Evolutionary conservation across 2,329 filamentous ascomycete genomes (phyloP).

Genomic region (Penicillium sp.): DNA sequence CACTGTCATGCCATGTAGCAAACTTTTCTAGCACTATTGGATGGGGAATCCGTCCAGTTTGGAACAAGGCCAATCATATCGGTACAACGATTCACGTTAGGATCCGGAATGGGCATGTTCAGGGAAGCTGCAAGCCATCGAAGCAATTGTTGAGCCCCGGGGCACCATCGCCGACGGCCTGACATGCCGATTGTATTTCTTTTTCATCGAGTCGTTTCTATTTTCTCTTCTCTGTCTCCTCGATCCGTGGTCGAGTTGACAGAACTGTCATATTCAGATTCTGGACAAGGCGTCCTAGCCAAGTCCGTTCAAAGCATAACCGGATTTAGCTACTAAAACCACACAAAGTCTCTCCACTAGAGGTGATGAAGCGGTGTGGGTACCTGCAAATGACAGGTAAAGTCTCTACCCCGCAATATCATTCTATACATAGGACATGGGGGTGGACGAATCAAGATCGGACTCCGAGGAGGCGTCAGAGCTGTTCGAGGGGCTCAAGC

Average conservation of each 20-base stretch:
- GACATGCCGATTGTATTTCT: background rate
- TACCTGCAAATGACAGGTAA: slow-evolving; percentile 4
- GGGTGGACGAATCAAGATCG: slow-evolving; percentile 2
- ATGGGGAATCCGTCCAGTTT: background rate
- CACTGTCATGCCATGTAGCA: slow-evolving; percentile 4
- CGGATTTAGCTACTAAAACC: background rate
- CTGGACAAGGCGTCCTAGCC: background rate
- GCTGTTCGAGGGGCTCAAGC: background rate
- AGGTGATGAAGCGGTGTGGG: slow-evolving; percentile 8
- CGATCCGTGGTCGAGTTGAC: background rate
- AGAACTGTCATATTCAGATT: background rate
- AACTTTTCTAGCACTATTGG: background rate
- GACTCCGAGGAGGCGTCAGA: slow-evolving; percentile 3
- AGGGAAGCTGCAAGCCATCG: slow-evolving; percentile 4
- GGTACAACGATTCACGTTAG: background rate
- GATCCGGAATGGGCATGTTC: background rate
- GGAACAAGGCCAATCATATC: slow-evolving; percentile 11
- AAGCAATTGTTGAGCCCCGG: background rate
- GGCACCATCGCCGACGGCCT: background rate
- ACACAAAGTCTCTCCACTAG: background rate
- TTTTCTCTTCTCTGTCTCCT: background rate
- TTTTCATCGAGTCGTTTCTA: background rate
- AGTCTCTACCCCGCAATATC: slow-evolving; percentile 2
- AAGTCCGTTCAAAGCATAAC: background rate
- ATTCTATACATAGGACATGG: slow-evolving; percentile 3